Conservation (phyloP, 306 rosid species). For the Corylus heterophylla region DNA sequence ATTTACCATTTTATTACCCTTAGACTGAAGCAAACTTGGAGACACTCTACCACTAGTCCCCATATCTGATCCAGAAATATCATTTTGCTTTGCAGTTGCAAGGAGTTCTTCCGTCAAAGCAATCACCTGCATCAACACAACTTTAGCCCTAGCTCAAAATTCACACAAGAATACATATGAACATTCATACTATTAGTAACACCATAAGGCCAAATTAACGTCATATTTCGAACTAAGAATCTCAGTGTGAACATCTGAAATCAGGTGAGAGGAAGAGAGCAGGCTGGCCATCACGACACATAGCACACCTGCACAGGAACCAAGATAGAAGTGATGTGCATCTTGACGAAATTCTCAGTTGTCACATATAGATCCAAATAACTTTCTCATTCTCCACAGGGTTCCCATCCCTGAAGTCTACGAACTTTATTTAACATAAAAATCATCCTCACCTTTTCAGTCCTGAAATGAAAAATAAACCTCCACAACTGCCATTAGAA, state of each 20-base stretch:
- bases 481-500: slow-evolving; percentile 46
- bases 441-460: slow-evolving; percentile 54
- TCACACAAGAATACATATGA: slow-evolving; percentile 17
- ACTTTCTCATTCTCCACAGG: slow-evolving; percentile 34
- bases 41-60: slow-evolving; percentile 41
- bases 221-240: slow-evolving; percentile 70
- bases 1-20: slow-evolving; percentile 50
- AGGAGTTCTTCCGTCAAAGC: slow-evolving; percentile 91
- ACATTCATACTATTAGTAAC: slow-evolving; percentile 19
- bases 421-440: slow-evolving; percentile 38
- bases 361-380: slow-evolving; percentile 37
- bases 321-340: slow-evolving; percentile 81
- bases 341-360: slow-evolving; percentile 48
- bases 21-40: slow-evolving; percentile 40
- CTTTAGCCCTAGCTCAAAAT: slow-evolving; percentile 50
- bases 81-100: slow-evolving; percentile 78
- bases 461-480: slow-evolving; percentile 39
- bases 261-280: slow-evolving; percentile 70
- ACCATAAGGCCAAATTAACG: slow-evolving; percentile 43
- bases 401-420: slow-evolving; percentile 37
- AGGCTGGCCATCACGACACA: slow-evolving; percentile 69
- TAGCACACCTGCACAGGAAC: slow-evolving; percentile 93
- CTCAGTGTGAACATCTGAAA: slow-evolving; percentile 71
- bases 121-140: slow-evolving; percentile 68
- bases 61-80: slow-evolving; percentile 46